Evolutionary conservation across 495 filamentous ascomycete species (phyloP).

Genomic region (Wilcoxina mikolae): DNA sequence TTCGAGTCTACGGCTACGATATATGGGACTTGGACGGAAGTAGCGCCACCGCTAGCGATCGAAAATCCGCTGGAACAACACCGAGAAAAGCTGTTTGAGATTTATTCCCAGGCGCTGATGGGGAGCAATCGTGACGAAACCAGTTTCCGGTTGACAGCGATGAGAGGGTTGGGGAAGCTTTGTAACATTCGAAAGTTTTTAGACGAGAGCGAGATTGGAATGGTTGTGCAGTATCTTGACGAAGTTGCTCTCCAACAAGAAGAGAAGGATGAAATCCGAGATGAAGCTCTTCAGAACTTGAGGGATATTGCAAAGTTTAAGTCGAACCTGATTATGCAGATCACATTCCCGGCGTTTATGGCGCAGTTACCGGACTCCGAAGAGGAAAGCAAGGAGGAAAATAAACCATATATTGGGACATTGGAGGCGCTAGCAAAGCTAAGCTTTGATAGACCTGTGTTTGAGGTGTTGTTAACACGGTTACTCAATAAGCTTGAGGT

Average conservation of each 20-base stretch:
- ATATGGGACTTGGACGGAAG: constrained; percentile 43
- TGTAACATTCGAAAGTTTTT: constrained; percentile 43
- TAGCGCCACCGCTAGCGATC: constrained; percentile 21
- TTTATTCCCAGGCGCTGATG: constrained; percentile 47
- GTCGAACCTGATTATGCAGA: constrained; percentile 52
- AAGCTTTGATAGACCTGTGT: constrained; percentile 47
- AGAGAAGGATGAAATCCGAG: constrained; percentile 41
- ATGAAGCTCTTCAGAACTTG: constrained; percentile 49
- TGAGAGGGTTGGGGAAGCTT: constrained; percentile 46
- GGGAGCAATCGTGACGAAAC: constrained; percentile 47
- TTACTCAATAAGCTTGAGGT: constrained; percentile 51
- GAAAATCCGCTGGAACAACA: constrained; percentile 44
- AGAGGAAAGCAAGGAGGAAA: constrained; percentile 29
- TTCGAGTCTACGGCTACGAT: constrained; percentile 43
- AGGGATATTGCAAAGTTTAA: constrained; percentile 51
- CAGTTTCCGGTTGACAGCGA: constrained; percentile 46
- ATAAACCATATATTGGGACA: constrained; percentile 38
- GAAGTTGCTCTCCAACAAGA: constrained; percentile 49
- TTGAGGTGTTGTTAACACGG: constrained; percentile 53
- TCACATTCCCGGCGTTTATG: constrained; percentile 60
- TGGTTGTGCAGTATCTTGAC: constrained; percentile 50
- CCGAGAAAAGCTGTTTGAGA: constrained; percentile 46
- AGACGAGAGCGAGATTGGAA: constrained; percentile 46
- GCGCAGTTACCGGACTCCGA: constrained; percentile 50
- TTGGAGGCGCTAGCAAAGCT: constrained; percentile 56